Evolutionary conservation across 164 flowering plant species (phyloP).

Genomic region (Malania oleifera): DNA sequence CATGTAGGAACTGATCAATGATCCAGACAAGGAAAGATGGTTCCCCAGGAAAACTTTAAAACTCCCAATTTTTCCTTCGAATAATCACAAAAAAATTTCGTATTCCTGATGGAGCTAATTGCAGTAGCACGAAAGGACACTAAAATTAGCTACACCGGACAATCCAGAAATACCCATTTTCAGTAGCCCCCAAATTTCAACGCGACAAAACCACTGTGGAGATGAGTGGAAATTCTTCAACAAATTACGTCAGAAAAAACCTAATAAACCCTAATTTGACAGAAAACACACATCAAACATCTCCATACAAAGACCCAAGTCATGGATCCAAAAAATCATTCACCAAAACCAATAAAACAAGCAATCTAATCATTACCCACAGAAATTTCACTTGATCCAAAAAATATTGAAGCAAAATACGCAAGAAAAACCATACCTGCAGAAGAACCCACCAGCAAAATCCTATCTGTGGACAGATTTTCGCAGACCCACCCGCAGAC

Average conservation of each 20-base stretch:
- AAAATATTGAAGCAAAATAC: not conserved
- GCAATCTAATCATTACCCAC: not conserved
- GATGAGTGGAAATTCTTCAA: not conserved
- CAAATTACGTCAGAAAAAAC: not conserved
- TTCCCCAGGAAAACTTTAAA: not conserved
- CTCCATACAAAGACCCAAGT: not conserved
- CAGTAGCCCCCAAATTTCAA: slow-evolving; percentile 1
- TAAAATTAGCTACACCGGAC: not conserved
- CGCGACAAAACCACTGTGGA: not conserved
- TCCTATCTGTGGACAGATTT: slow-evolving; percentile 22
- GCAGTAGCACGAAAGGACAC: not conserved
- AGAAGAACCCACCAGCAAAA: slow-evolving; percentile 77
- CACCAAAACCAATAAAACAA: not conserved
- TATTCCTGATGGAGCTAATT: not conserved
- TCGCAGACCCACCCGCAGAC: slow-evolving; percentile 60
- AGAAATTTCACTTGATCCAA: not conserved
- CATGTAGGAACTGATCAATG: not conserved
- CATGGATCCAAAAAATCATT: not conserved
- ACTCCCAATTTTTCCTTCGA: not conserved
- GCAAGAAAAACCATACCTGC: slow-evolving; percentile 46
- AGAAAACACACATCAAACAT: not conserved
- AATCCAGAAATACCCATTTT: not conserved
- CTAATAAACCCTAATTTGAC: not conserved
- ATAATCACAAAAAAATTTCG: not conserved
- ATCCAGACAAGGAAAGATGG: not conserved